Evolutionary conservation across 306 rosid species (phyloP), one percentile per base, ranked within the genome.

Genomic region (Alnus glutinosa): DNA sequence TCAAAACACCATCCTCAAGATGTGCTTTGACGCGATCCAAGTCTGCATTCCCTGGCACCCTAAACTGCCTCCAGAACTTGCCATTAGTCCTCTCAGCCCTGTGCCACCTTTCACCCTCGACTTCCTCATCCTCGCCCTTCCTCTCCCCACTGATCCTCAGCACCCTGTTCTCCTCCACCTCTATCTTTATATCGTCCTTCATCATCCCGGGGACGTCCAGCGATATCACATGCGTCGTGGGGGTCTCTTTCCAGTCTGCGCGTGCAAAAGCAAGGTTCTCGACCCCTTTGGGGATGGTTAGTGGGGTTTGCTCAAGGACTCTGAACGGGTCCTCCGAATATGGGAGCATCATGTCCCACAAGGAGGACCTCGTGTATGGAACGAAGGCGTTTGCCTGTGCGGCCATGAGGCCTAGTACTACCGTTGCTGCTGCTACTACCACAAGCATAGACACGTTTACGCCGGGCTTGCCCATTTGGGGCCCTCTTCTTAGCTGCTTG

Each of bases 231-330:
- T 88, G 91, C 3, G 59, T 81, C 0, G 80, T 12, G 1, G 81
- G 9, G 0, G 85, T 88, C 70, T 86, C 88, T 61, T 77, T 85
- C 91, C 89, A 88, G 46, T 88, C 91, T 2, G 87, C 87, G 14
- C 84, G 86, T 1, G 90, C 92, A 59, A 85, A 32, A 1, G 89
- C 83, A 0, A 85, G 59, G 1, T 70, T 52, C 1, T 82, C 89
- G 6, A 75, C 2, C 5, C 69, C 79, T 30, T 34, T 66, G 36
- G 86, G 81, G 30, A 83, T 13, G 52, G 75, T 77, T 2, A 79
- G 62, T 0, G 90, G 87, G 37, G 55, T 71, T 37, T 87, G 89
- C 5, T 87, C 89, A 0, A 86, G 89, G 66, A 87, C 79, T 72
- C 84, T 74, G 75, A 89, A 85, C 0, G 89, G 89, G 50, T 89